Evolutionary conservation across 139 green algal genomes (phyloP), one percentile per base, ranked within the genome.

Genomic region (Chlamydomonas eustigma): DNA sequence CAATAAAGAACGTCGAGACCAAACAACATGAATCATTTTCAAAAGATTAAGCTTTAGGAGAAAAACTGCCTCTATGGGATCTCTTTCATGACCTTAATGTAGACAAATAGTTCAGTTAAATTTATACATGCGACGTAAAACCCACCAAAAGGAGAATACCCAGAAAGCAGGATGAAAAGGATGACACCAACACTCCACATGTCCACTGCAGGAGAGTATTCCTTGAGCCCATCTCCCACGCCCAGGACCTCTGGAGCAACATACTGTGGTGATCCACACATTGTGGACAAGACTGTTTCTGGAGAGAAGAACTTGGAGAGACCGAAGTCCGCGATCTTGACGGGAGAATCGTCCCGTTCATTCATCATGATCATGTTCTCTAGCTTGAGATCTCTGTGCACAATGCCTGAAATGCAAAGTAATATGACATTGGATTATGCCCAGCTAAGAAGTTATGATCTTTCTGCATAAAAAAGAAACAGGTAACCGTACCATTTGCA

Each of bases 251-350:
- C 87, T 8, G 89, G 89, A 4, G 89, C 89, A 33, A 92, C 86
- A 75, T 93, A 92, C 80, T 91, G 87, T 2, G 88, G 88, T 8
- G 83, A 89, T 4, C 90, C 90, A 64, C 90, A 94, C 86, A 94
- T 92, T 2, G 90, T 94, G 6, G 79, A 87, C 37, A 93, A 84
- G 36, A 91, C 85, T 22, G 86, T 90, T 67, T 90, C 86, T 3
- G 79, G 85, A 2, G 78, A 83, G 68, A 95, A 93, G 80, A 92
- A 91, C 79, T 93, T 93, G 76, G 83, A 88, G 4, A 95, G 79
- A 22, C 91, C 91, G 79, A 96, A 96, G 79, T 96, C 91, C 0
- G 88, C 89, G 68, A 94, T 94, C 76, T 93, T 96, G 51, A 96
- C 87, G 2, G 84, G 78, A 0, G 81, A 84, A 36, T 91, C 84